Percentiles rank a stretch among this genome's conserved stretches.
Conservation (phyloP, 202 grass and related monocot genomes). For the Musa balbisiana region DNA sequence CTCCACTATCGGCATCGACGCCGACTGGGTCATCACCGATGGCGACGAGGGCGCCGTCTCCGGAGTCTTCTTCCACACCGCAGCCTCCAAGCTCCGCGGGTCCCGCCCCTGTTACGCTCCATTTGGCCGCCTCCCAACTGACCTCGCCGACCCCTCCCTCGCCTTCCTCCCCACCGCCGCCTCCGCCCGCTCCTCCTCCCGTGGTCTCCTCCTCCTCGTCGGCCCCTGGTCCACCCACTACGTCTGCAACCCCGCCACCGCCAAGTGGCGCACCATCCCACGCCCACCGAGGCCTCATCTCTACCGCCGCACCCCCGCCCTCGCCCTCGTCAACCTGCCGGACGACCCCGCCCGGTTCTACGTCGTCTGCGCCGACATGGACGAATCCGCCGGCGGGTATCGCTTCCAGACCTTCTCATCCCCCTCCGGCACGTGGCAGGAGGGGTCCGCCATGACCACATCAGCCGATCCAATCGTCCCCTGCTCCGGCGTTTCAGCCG, state of each 20-base stretch:
- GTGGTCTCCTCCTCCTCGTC: conserved; percentile 17
- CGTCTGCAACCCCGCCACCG: conserved; percentile 20
- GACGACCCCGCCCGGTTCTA: not conserved
- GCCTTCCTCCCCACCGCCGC: conserved; percentile 12
- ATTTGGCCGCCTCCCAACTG: not conserved
- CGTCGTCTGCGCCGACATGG: not conserved
- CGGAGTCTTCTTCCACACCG: conserved; percentile 24
- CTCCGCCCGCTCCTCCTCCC: conserved; percentile 14
- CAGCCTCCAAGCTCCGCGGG: not conserved
- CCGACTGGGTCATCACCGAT: conserved; percentile 26
- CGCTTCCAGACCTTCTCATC: conserved; percentile 37
- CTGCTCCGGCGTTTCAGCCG: conserved; percentile 26
- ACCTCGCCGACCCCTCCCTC: conserved; percentile 13
- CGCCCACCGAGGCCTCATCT: not conserved
- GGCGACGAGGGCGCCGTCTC: conserved; percentile 34
- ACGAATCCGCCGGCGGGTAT: not conserved
- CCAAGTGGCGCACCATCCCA: conserved; percentile 21
- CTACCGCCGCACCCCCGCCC: not conserved
- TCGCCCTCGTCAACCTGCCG: not conserved
- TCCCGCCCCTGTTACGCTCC: conserved; percentile 14
- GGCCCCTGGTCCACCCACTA: conserved; percentile 10
- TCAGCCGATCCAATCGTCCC: conserved; percentile 8
- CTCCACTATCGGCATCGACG: not conserved
- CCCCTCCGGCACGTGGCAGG: conserved; percentile 9
- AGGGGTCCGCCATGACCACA: not conserved